Evolutionary conservation across 176 grass and related monocot species (phyloP).

Genomic region (Echinochloa phyllopogon): DNA sequence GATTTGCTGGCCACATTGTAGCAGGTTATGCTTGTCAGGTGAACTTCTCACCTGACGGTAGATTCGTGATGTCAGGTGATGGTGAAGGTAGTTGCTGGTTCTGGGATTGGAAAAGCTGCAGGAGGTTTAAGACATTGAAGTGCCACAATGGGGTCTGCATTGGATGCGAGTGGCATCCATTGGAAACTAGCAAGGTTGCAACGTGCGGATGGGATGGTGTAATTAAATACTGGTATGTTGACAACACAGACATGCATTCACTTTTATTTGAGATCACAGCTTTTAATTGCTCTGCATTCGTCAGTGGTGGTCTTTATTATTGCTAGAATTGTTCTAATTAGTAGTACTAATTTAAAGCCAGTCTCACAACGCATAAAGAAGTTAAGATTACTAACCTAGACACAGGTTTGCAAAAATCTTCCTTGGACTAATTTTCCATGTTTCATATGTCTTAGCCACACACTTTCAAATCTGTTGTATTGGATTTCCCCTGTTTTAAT

Average conservation of each 20-base stretch:
- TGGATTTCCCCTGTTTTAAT: neutral
- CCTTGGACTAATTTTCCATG: neutral
- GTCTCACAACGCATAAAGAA: neutral
- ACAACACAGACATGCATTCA: constrained; percentile 17
- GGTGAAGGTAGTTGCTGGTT: constrained; percentile 99
- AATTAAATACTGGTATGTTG: constrained; percentile 97
- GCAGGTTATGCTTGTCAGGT: constrained; percentile 99
- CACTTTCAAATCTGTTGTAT: neutral
- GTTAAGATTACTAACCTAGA: neutral
- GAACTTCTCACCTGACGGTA: constrained; percentile 96
- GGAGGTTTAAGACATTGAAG: constrained; percentile 81
- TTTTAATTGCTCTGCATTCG: constrained; percentile 3
- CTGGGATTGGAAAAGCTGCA: constrained; percentile 99
- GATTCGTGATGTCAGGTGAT: constrained; percentile 94
- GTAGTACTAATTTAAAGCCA: neutral
- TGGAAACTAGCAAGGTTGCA: constrained; percentile 97
- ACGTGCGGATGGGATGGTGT: constrained; percentile 98
- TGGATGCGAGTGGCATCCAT: constrained; percentile 95
- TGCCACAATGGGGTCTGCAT: constrained; percentile 97
- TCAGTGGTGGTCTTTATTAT: neutral
- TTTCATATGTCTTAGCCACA: neutral
- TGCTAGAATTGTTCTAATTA: neutral
- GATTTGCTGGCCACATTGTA: constrained; percentile 94
- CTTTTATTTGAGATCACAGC: constrained; percentile 18
- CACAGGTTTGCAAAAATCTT: neutral